A percentile compares a stretch with the other conserved stretches of the same genome.
These are phyloP conservation scores for Alternaria angustiovoidea DNA, from an alignment of 2,329 filamentous ascomycete genomes.

Conservation along the genomic window DNA sequence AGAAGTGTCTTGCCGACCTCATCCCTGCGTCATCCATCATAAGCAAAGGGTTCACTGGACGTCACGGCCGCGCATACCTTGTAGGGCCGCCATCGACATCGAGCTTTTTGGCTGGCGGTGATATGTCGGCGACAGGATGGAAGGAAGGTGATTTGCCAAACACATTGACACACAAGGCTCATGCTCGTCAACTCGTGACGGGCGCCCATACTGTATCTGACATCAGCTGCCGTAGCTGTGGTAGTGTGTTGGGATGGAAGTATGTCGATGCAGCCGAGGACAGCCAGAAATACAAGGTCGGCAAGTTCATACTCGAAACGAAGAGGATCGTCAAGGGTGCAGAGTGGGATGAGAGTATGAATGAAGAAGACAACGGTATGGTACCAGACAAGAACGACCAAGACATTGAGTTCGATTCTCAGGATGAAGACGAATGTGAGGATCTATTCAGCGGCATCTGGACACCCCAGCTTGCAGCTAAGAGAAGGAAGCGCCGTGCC, in stretches of 20 bases:
- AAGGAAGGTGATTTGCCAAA: slow-evolving; percentile 61
- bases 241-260: slow-evolving; percentile 68
- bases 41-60: slow-evolving; percentile 71
- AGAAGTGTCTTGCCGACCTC: slow-evolving; percentile 66
- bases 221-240: slow-evolving; percentile 65
- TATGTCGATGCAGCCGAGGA: slow-evolving; percentile 70
- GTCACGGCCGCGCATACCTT: slow-evolving; percentile 70
- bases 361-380: slow-evolving; percentile 27
- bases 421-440: slow-evolving; percentile 73
- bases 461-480: slow-evolving; percentile 62
- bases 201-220: slow-evolving; percentile 70
- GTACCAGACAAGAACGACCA: slow-evolving; percentile 24
- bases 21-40: slow-evolving; percentile 68
- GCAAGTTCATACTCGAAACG: slow-evolving; percentile 72
- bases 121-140: slow-evolving; percentile 17
- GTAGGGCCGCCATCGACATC: slow-evolving; percentile 57
- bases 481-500: slow-evolving; percentile 36
- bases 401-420: slow-evolving; percentile 67
- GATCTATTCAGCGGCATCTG: slow-evolving; percentile 70
- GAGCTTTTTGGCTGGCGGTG: slow-evolving; percentile 26
- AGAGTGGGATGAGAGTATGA: slow-evolving; percentile 60
- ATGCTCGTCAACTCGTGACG: slow-evolving; percentile 67
- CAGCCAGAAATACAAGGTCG: slow-evolving; percentile 69
- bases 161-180: slow-evolving; percentile 64
- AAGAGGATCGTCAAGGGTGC: slow-evolving; percentile 60